Evolutionary conservation across 768 basidiomycete genomes (phyloP), one percentile per base, ranked within the genome.

Genomic region (Dictyophora rubrovolvata): DNA sequence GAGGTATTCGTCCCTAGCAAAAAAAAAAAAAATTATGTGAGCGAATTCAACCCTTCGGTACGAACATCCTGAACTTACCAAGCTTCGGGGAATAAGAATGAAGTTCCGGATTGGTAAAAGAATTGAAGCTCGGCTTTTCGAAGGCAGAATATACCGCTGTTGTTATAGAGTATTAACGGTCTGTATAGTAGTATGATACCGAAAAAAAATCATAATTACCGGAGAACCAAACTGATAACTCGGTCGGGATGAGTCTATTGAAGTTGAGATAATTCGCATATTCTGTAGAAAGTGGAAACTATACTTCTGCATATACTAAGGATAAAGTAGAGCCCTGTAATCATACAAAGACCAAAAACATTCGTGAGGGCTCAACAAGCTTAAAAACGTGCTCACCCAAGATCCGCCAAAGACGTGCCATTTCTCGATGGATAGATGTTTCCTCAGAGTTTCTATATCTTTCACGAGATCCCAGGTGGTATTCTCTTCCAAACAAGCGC

Each of bases 381-480:
- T 28, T 28, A 3, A 2, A 28, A 28, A 7, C 7, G 2, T 2
- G 28, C 75, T 53, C 63, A 87, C 88, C 93, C 93, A 95, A 53
- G 87, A 90, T 9, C 93, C 93, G 28, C 94, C 94, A 67, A 97
- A 96, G 23, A 96, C 89, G 59, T 94, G 85, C 93, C 93, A 96
- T 67, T 83, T 89, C 18, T 89, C 84, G 58, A 97, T 78, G 47
- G 72, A 72, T 16, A 97, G 78, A 60, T 87, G 79, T 67, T 85
- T 76, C 59, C 94, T 79, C 22, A 95, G 73, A 65, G 75, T 85
- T 69, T 97, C 94, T 10, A 93, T 83, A 67, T 97, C 94, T 63
- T 81, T 86, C 22, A 97, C 91, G 47, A 95, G 82, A 67, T 92
- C 86, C 90, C 89, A 93, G 5, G 93, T 96, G 1, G 92, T 96